These are phyloP conservation scores for Elsinoe necatrix DNA, from an alignment of 2,329 filamentous ascomycete genomes.

Conservation along the genomic window DNA sequence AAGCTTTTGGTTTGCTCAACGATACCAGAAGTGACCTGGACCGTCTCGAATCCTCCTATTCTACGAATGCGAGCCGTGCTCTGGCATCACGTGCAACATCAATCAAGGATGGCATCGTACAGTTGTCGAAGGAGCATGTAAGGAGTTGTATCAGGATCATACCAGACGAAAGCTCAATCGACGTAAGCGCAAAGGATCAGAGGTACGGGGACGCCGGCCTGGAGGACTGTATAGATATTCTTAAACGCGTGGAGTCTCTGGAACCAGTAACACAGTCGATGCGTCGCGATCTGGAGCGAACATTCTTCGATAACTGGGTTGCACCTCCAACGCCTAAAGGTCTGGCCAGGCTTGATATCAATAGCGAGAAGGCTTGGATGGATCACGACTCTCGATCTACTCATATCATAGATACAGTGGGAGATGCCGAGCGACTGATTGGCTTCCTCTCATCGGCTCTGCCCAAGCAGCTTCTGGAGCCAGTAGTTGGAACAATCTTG, in stretches of 20 bases:
- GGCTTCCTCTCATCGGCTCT: slow-evolving; percentile 45
- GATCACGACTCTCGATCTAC: neutral
- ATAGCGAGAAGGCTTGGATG: neutral
- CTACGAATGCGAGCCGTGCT: slow-evolving; percentile 10
- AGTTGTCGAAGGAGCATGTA: neutral
- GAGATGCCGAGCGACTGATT: slow-evolving; percentile 38
- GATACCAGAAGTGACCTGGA: slow-evolving; percentile 37
- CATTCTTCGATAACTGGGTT: slow-evolving; percentile 9
- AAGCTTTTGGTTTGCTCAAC: slow-evolving; percentile 42
- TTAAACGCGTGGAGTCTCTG: neutral
- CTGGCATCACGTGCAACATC: neutral
- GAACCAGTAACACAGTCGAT: neutral
- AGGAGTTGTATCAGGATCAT: neutral
- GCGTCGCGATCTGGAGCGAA: neutral
- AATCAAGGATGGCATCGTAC: neutral
- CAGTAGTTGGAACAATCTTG: slow-evolving; percentile 62
- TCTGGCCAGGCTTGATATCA: neutral
- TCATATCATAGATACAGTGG: slow-evolving; percentile 30
- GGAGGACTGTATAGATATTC: slow-evolving; percentile 36
- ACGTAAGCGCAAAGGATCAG: neutral
- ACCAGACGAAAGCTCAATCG: neutral
- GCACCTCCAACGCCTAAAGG: neutral
- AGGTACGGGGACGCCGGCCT: slow-evolving; percentile 1
- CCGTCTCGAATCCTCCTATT: neutral
- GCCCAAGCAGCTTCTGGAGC: slow-evolving; percentile 39